Evolutionary conservation across 768 basidiomycete species (phyloP).

Genomic region (Mrakia gelida): DNA sequence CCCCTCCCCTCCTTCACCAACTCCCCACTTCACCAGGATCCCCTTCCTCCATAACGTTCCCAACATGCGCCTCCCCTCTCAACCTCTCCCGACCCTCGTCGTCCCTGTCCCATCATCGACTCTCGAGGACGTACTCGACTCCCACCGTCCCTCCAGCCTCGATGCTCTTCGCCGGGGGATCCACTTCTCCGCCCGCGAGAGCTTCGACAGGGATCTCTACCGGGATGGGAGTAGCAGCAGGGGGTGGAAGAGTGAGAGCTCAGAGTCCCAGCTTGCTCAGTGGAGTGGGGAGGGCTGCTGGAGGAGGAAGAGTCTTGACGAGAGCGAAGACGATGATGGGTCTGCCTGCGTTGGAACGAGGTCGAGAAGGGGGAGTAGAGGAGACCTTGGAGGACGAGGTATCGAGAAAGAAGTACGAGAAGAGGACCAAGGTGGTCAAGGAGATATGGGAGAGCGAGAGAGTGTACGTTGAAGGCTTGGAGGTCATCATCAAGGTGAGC

Average conservation of each 20-base stretch:
- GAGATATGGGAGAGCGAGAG: conserved; percentile 80
- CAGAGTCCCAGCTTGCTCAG: background rate
- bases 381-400: conserved; percentile 15
- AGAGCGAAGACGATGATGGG: background rate
- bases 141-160: conserved; percentile 2
- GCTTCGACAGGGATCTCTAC: conserved; percentile 1
- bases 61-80: background rate
- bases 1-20: background rate
- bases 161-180: background rate
- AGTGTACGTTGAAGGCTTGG: conserved; percentile 73
- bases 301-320: conserved; percentile 10
- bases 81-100: background rate
- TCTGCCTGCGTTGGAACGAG: background rate
- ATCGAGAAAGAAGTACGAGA: conserved; percentile 52
- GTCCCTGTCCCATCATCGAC: conserved; percentile 2
- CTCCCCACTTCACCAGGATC: background rate
- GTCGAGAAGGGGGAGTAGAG: background rate
- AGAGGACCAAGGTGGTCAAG: conserved; percentile 64
- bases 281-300: background rate
- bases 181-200: background rate
- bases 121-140: conserved; percentile 14
- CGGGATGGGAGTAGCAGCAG: background rate
- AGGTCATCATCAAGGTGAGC: conserved; percentile 73
- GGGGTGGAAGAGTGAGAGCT: background rate
- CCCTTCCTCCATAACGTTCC: background rate